phyloP scores from a whole-genome alignment of 1,284 basidiomycete species.

The Heterobasidion annosum region DNA sequence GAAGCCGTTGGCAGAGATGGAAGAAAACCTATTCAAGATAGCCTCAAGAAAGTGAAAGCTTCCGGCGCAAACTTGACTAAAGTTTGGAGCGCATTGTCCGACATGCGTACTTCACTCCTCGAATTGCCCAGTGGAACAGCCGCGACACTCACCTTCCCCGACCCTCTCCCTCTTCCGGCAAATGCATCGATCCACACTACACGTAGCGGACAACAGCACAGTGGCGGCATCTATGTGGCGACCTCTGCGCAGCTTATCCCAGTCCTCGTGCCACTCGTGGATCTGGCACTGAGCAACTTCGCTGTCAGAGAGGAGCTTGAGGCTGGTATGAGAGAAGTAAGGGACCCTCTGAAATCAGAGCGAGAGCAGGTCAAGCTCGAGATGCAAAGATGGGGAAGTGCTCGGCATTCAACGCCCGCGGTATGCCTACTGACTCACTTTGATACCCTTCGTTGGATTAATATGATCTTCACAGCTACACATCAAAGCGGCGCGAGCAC shows the following conservation, averaged over 20 bases:
- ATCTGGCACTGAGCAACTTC: constrained; percentile 35
- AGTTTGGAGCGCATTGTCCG: constrained; percentile 47
- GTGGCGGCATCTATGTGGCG: constrained; percentile 24
- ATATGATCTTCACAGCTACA: neutral
- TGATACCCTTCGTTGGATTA: neutral
- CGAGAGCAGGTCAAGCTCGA: constrained; percentile 42
- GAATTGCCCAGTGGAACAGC: constrained; percentile 10
- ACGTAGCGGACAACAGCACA: constrained; percentile 27
- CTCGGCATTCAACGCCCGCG: constrained; percentile 3
- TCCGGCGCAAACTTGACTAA: constrained; percentile 47
- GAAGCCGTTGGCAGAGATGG: constrained; percentile 26
- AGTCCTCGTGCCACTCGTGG: constrained; percentile 47
- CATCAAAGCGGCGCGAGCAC: constrained; percentile 22
- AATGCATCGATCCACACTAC: constrained; percentile 24
- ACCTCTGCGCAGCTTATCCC: constrained; percentile 58
- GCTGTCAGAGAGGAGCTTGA: constrained; percentile 51
- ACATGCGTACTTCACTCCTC: constrained; percentile 30
- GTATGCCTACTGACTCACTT: neutral
- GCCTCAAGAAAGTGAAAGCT: constrained; percentile 41
- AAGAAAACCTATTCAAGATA: constrained; percentile 31
- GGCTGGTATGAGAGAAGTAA: constrained; percentile 39
- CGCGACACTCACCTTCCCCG: constrained; percentile 31
- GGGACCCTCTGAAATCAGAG: constrained; percentile 33
- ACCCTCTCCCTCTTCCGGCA: constrained; percentile 44
- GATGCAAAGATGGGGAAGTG: constrained; percentile 28